Evolutionary conservation across 257 asterid species (phyloP), one percentile per base, ranked within the genome.

Genomic region (Paraleonurus japonicus): DNA sequence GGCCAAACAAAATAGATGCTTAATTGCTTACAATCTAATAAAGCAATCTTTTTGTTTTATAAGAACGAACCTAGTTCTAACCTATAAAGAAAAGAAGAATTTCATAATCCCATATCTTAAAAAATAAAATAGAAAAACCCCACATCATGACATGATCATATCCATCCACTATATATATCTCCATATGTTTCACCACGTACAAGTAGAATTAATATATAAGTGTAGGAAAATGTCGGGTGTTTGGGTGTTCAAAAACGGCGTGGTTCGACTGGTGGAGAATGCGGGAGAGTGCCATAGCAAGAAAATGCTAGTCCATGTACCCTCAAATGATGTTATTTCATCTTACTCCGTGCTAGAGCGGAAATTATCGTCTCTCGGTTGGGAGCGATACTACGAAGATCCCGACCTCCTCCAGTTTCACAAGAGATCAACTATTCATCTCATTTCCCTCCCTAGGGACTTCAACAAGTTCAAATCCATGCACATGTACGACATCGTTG

Each of bases 191-290:
- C 76, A 75, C 74, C 70, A n/a, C n/a, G n/a, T n/a, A n/a, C n/a
- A n/a, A n/a, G n/a, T n/a, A n/a, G n/a, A n/a, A n/a, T n/a, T n/a
- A n/a, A n/a, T n/a, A n/a, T n/a, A n/a, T n/a, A n/a, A n/a, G n/a
- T n/a, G n/a, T n/a, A n/a, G n/a, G n/a, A 27, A 2, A 50, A 84
- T 84, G 88, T 81, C 88, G 10, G 88, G 88, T 62, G 89, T 84
- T 64, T 84, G 88, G 88, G 86, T 81, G 71, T 84, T 81, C 86
- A 81, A 84, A 51, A 74, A 81, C 51, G 86, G 88, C n/a, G 83
- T 81, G 0, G 84, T 84, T 26, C 76, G 86, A 0, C 83, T 84
- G 0, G 83, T 84, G 2, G 84, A 84, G 65, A 84, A 84, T 17
- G 72, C 83, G 0, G 87, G 77, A 1, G 86, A 81, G 19, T 71